Conservation (phyloP, 805 yeast genomes). For the Yarrowia sp. region DNA sequence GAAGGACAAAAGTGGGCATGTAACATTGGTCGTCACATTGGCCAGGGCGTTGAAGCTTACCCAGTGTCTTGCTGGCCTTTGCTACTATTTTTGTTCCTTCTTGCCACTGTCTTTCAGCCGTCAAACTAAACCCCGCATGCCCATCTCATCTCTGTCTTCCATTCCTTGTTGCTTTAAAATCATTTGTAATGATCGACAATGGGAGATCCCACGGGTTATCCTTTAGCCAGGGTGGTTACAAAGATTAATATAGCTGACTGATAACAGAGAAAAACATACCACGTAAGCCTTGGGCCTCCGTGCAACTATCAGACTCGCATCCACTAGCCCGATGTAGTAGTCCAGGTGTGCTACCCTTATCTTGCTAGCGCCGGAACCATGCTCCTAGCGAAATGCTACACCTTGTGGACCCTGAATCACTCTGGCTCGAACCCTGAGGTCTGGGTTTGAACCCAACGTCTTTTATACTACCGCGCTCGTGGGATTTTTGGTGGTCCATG, state of each 20-base stretch:
- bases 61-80: too few species aligned
- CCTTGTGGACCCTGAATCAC: constrained; percentile 18
- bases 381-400: neutral
- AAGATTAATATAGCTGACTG: too few species aligned
- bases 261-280: too few species aligned
- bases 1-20: neutral
- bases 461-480: constrained; percentile 6
- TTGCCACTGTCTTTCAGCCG: neutral
- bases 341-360: neutral
- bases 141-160: constrained; percentile 9
- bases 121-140: neutral
- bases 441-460: constrained; percentile 12
- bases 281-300: too few species aligned
- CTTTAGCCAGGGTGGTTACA: neutral
- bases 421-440: neutral
- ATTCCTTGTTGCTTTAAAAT: constrained; percentile 6
- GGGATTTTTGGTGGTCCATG: too few species aligned
- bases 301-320: neutral
- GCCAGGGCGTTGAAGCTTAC: too few species aligned
- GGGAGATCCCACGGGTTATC: neutral
- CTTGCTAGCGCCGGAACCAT: neutral
- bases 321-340: constrained; percentile 1
- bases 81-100: too few species aligned
- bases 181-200: constrained; percentile 4
- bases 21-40: neutral